Percentiles rank a stretch among this genome's conserved stretches.
phyloP scores from a whole-genome alignment of 305 asterid species.

The Fraxinus latifolia region DNA sequence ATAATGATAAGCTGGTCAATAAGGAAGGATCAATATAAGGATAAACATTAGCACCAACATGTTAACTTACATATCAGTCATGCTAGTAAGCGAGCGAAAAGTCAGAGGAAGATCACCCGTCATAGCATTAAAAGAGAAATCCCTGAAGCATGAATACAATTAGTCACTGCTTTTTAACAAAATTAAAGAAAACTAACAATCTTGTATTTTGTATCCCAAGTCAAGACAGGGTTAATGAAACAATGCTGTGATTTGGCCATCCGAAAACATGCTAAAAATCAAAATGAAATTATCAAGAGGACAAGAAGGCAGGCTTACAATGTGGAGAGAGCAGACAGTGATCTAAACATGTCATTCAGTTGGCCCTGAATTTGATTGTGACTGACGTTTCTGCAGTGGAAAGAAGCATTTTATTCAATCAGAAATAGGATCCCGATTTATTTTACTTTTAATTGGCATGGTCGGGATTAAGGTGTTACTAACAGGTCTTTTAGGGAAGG shows the following conservation, averaged over 20 bases:
- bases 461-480: slow-evolving; percentile 31
- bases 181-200: not conserved
- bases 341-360: slow-evolving; percentile 47
- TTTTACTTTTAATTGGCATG: not conserved
- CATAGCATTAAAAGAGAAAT: slow-evolving; percentile 70
- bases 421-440: not conserved
- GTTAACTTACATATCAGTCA: slow-evolving; percentile 63
- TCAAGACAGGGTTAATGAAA: not conserved
- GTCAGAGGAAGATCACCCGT: slow-evolving; percentile 76
- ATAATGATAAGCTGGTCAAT: slow-evolving; percentile 21
- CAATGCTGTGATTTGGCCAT: slow-evolving; percentile 9
- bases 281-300: not conserved
- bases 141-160: slow-evolving; percentile 53
- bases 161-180: slow-evolving; percentile 15
- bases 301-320: slow-evolving; percentile 52
- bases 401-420: slow-evolving; percentile 7
- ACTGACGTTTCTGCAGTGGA: slow-evolving; percentile 58
- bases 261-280: slow-evolving; percentile 15
- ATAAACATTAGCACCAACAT: not conserved
- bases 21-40: slow-evolving; percentile 15
- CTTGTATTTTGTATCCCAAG: not conserved
- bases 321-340: slow-evolving; percentile 66
- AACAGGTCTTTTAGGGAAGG: slow-evolving; percentile 63
- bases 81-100: slow-evolving; percentile 50
- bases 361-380: slow-evolving; percentile 69